These are phyloP conservation scores for Leccinellum albellum DNA, from an alignment of 768 basidiomycete genomes.

Conservation along the genomic window DNA sequence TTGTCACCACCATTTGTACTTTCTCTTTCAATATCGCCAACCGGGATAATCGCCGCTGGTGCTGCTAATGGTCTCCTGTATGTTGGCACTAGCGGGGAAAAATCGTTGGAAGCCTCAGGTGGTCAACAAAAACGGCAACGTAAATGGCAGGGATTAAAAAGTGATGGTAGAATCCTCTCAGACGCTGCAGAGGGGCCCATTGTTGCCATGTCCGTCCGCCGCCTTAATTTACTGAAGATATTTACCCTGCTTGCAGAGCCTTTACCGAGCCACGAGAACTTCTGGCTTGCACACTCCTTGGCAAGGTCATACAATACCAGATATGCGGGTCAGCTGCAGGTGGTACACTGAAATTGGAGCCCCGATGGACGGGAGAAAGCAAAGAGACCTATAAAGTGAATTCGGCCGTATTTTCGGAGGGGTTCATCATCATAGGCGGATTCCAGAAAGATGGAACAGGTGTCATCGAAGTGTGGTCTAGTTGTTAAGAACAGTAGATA, in stretches of 20 bases:
- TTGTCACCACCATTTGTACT: slow-evolving; percentile 75
- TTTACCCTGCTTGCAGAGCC: slow-evolving; percentile 34
- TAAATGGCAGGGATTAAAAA: slow-evolving; percentile 70
- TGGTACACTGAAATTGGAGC: slow-evolving; percentile 38
- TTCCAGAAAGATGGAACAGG: slow-evolving; percentile 56
- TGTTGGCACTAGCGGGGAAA: slow-evolving; percentile 68
- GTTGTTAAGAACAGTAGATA: slow-evolving; percentile 3
- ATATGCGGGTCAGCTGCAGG: slow-evolving; percentile 38
- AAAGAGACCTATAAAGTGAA: slow-evolving; percentile 60
- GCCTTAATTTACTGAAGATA: neutral
- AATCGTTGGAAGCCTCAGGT: slow-evolving; percentile 21
- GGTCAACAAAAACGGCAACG: slow-evolving; percentile 51
- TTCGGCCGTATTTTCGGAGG: slow-evolving; percentile 46
- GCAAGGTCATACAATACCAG: slow-evolving; percentile 49
- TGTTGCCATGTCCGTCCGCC: slow-evolving; percentile 54
- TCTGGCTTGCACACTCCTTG: slow-evolving; percentile 59
- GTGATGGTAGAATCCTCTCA: slow-evolving; percentile 39
- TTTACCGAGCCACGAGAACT: slow-evolving; percentile 48
- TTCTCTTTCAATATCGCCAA: slow-evolving; percentile 54
- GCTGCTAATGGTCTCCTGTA: slow-evolving; percentile 75
- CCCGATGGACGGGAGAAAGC: slow-evolving; percentile 46
- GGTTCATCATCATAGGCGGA: slow-evolving; percentile 58
- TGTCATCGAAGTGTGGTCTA: slow-evolving; percentile 57
- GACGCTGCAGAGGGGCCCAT: slow-evolving; percentile 72
- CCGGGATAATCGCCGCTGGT: slow-evolving; percentile 62